Base-by-base conservation (phyloP, 306 rosid species). In the Vicia villosa region DNA sequence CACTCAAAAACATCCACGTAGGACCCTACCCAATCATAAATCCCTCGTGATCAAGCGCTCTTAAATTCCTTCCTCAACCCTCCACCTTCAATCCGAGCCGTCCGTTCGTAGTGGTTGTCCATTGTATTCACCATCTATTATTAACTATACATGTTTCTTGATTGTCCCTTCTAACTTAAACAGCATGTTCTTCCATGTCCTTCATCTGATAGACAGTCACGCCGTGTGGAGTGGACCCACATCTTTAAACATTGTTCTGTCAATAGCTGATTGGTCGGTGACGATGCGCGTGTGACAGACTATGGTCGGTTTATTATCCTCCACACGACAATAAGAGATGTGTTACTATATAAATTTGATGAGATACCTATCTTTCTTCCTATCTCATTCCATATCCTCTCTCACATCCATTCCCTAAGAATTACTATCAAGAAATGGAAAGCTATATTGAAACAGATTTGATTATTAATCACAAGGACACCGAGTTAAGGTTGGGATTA, bases 401-500 rank as follows among this genome's bases (percentile, higher is more conserved):
- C 37, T 5, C 37, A 55, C 4, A 56, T 24, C 5, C 37, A 32
- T 13, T 51, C 8, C 10, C 2, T 24, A 26, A 60, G 22, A 60
- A 32, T 58, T 45, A 41, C 14, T 42, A 38, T 22, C 49, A 40
- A 63, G 34, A 40, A 63, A 41, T 66, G 52, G 69, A 65, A 6
- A 76, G 46, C 41, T 85, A 45, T 38, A 52, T 51, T 51, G 78
- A 77, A 40, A 58, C 22, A 5, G 78, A 81, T 52, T 65, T 82
- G 68, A 85, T 51, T 20, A 83, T 52, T 20, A 52, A 87, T 68
- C 68, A 86, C 20, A 77, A 76, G 80, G 90, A 58, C 17, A 84
- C 87, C 13, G 90, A 89, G 81, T 84, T 91, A 55, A 85, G 86
- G 65, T 74, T 91, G 65, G 97, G 96, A 21, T 76, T 89, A 64